These are phyloP conservation scores for Coccomyxa sp. DNA, from an alignment of 139 green algal species.

Conservation along the genomic window DNA sequence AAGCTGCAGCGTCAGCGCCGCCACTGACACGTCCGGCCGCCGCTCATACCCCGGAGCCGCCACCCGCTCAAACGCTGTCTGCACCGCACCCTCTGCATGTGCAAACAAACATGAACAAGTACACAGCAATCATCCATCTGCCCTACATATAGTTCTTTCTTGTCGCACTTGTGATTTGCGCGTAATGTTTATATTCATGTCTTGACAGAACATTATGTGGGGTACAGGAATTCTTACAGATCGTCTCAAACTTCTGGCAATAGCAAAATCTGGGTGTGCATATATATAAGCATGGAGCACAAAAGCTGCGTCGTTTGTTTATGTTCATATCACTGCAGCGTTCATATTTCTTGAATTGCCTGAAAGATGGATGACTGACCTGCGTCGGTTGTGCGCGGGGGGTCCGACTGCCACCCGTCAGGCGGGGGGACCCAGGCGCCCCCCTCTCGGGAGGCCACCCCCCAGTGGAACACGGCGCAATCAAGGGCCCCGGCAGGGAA, in stretches of 20 bases:
- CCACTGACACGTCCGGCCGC: constrained; percentile 1
- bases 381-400: not conserved
- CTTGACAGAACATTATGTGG: not conserved
- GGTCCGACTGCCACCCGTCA: constrained; percentile 12
- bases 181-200: not conserved
- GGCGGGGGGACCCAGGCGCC: constrained; percentile 1
- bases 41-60: not conserved
- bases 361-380: not conserved
- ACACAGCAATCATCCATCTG: not conserved
- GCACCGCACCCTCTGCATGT: constrained; percentile 6
- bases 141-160: not conserved
- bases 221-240: not conserved
- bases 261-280: no score
- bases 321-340: no score
- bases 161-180: not conserved
- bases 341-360: no score
- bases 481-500: constrained; percentile 11
- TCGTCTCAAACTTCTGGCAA: not conserved
- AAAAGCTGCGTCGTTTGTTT: no score
- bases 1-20: constrained; percentile 17
- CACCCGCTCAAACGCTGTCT: constrained; percentile 12
- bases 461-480: constrained; percentile 18
- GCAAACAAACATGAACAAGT: no score
- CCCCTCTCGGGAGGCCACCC: not conserved
- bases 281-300: no score